These are phyloP conservation scores for Cladophialophora exuberans DNA, from an alignment of 2,329 filamentous ascomycete species.

Conservation along the genomic window DNA sequence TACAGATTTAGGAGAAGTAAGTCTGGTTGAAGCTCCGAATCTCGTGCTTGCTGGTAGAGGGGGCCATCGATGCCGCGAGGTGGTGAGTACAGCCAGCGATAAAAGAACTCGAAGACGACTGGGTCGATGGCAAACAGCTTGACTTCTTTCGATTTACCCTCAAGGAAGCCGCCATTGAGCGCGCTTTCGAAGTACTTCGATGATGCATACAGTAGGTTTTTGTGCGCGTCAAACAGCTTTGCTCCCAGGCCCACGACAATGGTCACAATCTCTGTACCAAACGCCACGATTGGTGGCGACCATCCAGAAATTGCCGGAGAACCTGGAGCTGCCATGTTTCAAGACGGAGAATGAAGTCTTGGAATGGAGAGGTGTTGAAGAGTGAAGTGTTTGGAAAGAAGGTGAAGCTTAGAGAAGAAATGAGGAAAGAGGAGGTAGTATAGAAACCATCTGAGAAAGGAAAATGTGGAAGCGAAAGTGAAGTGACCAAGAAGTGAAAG, in stretches of 20 bases:
- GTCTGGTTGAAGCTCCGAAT: background rate
- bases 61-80: background rate
- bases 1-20: background rate
- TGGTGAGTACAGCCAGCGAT: background rate
- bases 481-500: background rate
- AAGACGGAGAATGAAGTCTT: background rate
- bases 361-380: background rate
- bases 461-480: background rate
- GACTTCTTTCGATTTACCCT: background rate
- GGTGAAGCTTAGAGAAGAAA: background rate
- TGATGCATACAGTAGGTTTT: background rate
- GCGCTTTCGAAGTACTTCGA: slow-evolving; percentile 1
- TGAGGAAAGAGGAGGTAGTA: too few relatives aligned
- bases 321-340: background rate
- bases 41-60: background rate
- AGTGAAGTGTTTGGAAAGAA: too few relatives aligned
- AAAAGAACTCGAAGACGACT: background rate
- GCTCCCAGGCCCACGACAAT: background rate
- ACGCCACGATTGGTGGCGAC: background rate
- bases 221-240: background rate
- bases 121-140: background rate
- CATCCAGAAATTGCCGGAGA: background rate
- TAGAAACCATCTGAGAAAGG: too few relatives aligned
- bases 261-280: background rate
- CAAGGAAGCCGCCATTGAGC: background rate